phyloP scores from a whole-genome alignment of 345 rosid genomes.

The Citrus cavaleriei region DNA sequence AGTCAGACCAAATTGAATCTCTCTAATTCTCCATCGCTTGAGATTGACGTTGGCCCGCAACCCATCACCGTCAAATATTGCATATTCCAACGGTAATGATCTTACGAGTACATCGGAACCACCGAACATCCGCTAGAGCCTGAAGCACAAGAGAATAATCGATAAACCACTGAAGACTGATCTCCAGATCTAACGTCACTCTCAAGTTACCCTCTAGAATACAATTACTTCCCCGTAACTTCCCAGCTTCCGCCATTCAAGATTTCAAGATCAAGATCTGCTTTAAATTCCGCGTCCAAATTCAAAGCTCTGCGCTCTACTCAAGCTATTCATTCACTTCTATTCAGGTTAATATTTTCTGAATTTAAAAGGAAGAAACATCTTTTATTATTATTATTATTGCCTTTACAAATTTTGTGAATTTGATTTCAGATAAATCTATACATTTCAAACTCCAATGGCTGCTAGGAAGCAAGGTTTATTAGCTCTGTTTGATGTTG shows the following conservation, averaged over 20 bases:
- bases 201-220: neutral
- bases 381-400: too few species aligned
- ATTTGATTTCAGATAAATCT: neutral
- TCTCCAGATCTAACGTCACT: neutral
- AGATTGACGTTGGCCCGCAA: too few species aligned
- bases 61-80: neutral
- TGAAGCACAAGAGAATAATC: neutral
- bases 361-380: neutral
- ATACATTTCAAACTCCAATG: constrained; percentile 15
- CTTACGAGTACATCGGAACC: neutral
- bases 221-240: neutral
- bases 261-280: constrained; percentile 3
- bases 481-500: constrained; percentile 93
- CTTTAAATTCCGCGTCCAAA: constrained; percentile 7
- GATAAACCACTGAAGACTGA: neutral
- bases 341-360: neutral
- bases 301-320: neutral
- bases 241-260: constrained; percentile 11
- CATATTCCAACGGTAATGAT: neutral
- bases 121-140: neutral
- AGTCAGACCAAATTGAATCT: neutral
- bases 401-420: neutral
- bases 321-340: neutral
- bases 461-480: constrained; percentile 58
- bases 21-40: neutral